Base-by-base conservation (phyloP, 352 stramenopile species). In the Globisporangium radiosum region DNA sequence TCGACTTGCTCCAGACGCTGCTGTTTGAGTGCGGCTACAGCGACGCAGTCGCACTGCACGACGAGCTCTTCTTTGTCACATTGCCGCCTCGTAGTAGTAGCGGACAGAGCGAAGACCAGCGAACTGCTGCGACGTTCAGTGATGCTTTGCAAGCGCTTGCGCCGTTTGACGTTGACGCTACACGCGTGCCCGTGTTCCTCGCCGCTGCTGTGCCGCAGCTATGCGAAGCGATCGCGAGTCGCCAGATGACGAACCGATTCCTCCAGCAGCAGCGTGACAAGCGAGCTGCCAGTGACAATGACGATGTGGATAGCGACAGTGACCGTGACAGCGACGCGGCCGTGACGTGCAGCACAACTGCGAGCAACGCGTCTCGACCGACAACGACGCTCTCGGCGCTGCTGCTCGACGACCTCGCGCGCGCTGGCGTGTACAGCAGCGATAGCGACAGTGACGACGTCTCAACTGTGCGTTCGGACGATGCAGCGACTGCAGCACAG, bases 171-270 rank as follows among this genome's bases (percentile, higher is more conserved):
- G 54, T 86, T 7, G 63, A 77, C 33, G 5, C 19, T 0, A 36
- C 42, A 5, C 55, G 78, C 2, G 70, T 88, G 15, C 81, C 81
- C 3, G 47, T 44, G 10, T 90, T 90, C 49, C 52, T 90, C 5
- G 17, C 48, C n/a, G 48, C 68, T 5, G 60, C 75, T 3, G 60
- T 70, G 11, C 53, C 68, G 5, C 42, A 70, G 13, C 65, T 90
- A 60, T 76, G 68, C 8, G 69, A 80, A 17, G 71, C 78, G 5
- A 52, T 90, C n/a, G 66, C 70, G 11, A 87, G 75, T 66, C 81
- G 78, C 39, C 81, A 90, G 56, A 72, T 88, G 57, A 79, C 73
- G 56, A 87, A 88, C 57, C 68, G 66, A 8, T 86, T 83, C 52
- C 56, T 86, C 10, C 75, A 75, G 51, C 65, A 80, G 1, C 63